Base-by-base conservation (phyloP, 371 early-diverging fungal species). In the Thermomucor indicae-seudaticae region DNA sequence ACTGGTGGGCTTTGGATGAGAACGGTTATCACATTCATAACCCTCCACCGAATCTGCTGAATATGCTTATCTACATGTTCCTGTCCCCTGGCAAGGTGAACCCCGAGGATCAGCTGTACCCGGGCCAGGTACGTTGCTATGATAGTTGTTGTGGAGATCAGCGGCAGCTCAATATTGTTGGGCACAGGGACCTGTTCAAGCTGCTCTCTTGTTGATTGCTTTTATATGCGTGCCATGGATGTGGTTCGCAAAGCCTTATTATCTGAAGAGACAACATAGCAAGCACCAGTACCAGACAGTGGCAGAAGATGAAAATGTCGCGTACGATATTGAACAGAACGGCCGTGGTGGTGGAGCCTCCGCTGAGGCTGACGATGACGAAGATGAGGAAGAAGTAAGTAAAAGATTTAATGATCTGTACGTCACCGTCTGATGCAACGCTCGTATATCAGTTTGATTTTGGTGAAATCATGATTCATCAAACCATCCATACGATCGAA, bases 51-150 rank as follows among this genome's bases (percentile, higher is more conserved):
- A 92, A 96, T 37, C 70, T 99, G 58, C 84, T 99, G 49, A 96
- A 96, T 76, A 95, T 94, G 64, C 79, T 99, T 56, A 98, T 99
- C 60, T 93, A 91, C 67, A 99, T 99, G 99, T 97, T 98, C 82
- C 80, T 98, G 55, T 79, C 83, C 28, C 98, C 98, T 14, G 99
- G 98, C n/a, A 77, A 53, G n/a, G 89, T 97, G 12, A 65, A 76
- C 27, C 78, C 82, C 17, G 70, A 68, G 43, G 88, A 86, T 44
- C 78, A 78, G 57, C 68, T 98, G 32, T 98, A 78, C 68, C 66
- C 86, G 29, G 97, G 97, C 23, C 98, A 98, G 76, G 92, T 83
- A 64, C 34, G 61, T 48, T 27, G 11, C 23, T 22, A 2, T 23
- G 4, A 19, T 42, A 2, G 6, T 24, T 4, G 16, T 19, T 37